Percentiles rank a stretch among this genome's conserved stretches.
These are phyloP conservation scores for Penstemon barbatus DNA, from an alignment of 257 asterid genomes.

Conservation along the genomic window DNA sequence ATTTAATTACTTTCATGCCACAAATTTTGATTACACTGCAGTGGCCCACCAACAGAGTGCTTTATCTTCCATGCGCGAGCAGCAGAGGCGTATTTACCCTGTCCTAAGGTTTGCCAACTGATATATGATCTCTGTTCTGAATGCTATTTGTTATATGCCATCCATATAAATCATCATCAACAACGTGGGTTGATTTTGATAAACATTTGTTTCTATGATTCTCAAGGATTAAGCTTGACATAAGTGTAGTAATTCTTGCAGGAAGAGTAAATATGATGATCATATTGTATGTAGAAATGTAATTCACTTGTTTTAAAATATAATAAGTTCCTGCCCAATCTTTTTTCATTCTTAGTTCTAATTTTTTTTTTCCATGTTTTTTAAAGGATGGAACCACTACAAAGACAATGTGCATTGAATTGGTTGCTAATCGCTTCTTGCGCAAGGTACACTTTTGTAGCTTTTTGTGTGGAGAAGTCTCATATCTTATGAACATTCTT, in stretches of 20 bases:
- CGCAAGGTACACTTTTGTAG: conserved; percentile 66
- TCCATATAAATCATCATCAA: conserved; percentile 16
- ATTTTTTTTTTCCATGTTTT: conserved; percentile 12
- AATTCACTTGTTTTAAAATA: not conserved
- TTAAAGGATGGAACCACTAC: conserved; percentile 52
- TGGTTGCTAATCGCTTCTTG: conserved; percentile 96
- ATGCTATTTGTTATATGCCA: conserved; percentile 13
- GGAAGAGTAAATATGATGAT: not conserved
- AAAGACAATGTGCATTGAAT: conserved; percentile 81
- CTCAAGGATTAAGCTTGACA: not conserved
- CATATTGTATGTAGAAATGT: conserved; percentile 7
- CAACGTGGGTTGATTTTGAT: conserved; percentile 10
- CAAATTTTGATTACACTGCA: conserved; percentile 40
- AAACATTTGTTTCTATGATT: not conserved
- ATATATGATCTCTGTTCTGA: conserved; percentile 11
- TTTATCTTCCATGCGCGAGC: conserved; percentile 92
- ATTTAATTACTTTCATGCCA: conserved; percentile 22
- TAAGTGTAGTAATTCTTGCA: not conserved
- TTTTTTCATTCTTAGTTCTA: conserved; percentile 8
- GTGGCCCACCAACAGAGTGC: conserved; percentile 98
- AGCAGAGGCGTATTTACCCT: conserved; percentile 63
- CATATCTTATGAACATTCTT: not conserved
- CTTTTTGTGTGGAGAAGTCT: conserved; percentile 23
- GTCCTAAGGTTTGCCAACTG: conserved; percentile 50
- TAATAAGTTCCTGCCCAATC: conserved; percentile 2